Percentiles rank a stretch among this genome's conserved stretches.
Evolutionary conservation across 306 rosid species (phyloP).

Genomic region (Purshia tridentata): DNA sequence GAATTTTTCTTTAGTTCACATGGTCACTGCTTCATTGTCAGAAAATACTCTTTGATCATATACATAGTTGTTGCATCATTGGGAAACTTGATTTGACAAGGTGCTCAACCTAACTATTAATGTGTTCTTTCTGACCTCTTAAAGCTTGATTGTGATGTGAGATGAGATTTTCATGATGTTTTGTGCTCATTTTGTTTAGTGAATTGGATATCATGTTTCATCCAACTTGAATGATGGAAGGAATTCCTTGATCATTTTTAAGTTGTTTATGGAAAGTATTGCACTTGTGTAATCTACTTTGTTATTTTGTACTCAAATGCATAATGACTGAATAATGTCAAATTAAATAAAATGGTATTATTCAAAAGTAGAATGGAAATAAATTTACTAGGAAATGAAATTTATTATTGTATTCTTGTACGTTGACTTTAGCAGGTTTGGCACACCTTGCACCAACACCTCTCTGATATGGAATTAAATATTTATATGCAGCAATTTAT

Average conservation of each 20-base stretch:
- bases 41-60: not conserved
- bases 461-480: too few species aligned
- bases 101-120: not conserved
- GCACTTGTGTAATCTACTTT: not conserved
- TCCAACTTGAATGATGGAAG: not conserved
- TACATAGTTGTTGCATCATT: not conserved
- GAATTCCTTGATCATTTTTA: not conserved
- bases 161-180: not conserved
- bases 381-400: too few species aligned
- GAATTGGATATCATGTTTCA: not conserved
- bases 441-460: too few species aligned
- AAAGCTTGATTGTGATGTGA: not conserved
- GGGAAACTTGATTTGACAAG: not conserved
- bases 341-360: too few species aligned
- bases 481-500: too few species aligned
- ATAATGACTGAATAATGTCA: too few species aligned
- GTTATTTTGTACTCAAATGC: too few species aligned
- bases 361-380: too few species aligned
- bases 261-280: not conserved
- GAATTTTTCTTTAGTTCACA: not conserved
- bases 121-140: not conserved
- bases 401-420: too few species aligned
- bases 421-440: too few species aligned
- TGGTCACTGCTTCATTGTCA: not conserved
- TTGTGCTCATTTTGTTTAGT: not conserved